These are phyloP conservation scores for Beauveria australis DNA, from an alignment of 2,329 filamentous ascomycete genomes.

Conservation along the genomic window DNA sequence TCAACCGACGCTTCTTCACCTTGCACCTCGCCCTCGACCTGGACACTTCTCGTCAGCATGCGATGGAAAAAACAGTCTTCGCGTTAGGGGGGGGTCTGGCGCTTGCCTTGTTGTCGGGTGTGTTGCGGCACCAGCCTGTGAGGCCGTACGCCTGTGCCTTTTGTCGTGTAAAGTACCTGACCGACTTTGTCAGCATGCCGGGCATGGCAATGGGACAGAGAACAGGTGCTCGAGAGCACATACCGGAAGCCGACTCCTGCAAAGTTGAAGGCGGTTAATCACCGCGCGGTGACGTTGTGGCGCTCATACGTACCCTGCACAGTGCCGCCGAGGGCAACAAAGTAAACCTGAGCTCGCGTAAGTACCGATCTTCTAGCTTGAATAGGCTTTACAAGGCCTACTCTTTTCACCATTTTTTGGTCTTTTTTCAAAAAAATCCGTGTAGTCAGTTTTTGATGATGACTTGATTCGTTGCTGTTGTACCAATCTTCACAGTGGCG, in stretches of 20 bases:
- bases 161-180: constrained; percentile 46
- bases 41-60: neutral
- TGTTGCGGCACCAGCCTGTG: constrained; percentile 57
- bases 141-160: constrained; percentile 41
- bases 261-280: constrained; percentile 17
- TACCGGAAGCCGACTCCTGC: constrained; percentile 51
- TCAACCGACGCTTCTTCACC: constrained; percentile 57
- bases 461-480: no score
- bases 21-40: constrained; percentile 90
- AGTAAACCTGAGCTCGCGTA: constrained; percentile 41
- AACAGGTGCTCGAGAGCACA: no score
- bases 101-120: constrained; percentile 44
- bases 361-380: neutral
- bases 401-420: constrained; percentile 26
- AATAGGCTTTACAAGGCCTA: constrained; percentile 11
- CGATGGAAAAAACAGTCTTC: constrained; percentile 9
- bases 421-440: no score
- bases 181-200: neutral
- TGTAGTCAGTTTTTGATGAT: no score
- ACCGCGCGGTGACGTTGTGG: constrained; percentile 15
- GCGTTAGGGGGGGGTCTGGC: rapidly evolving
- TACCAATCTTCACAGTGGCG: no score
- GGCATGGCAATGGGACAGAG: neutral
- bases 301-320: constrained; percentile 53
- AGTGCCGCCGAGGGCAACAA: constrained; percentile 52